These are phyloP conservation scores for Suillus bovinus DNA, from an alignment of 768 basidiomycete species.

Conservation along the genomic window DNA sequence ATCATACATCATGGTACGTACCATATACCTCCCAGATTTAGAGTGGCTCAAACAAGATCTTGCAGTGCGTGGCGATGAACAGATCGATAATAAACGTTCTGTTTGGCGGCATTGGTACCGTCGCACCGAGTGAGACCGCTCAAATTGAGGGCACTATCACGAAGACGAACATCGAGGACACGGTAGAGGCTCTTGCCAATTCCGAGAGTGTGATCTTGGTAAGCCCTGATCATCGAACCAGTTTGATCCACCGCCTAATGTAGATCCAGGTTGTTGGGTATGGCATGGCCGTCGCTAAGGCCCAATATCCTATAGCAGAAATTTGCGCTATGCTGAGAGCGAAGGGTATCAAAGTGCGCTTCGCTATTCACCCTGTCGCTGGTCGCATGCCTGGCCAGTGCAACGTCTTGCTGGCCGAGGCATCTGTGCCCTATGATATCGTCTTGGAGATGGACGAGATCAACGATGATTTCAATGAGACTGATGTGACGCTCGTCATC, in stretches of 20 bases:
- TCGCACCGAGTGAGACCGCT: slow-evolving; percentile 53
- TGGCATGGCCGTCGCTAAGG: slow-evolving; percentile 92
- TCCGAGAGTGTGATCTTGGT: slow-evolving; percentile 85
- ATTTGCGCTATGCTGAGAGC: slow-evolving; percentile 71
- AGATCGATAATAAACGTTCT: slow-evolving; percentile 82
- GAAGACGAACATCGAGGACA: slow-evolving; percentile 77
- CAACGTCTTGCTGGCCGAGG: slow-evolving; percentile 89
- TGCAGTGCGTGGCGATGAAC: slow-evolving; percentile 90
- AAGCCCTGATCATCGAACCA: slow-evolving; percentile 10
- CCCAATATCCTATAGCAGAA: slow-evolving; percentile 78
- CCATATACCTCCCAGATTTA: not conserved
- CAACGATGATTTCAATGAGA: slow-evolving; percentile 87
- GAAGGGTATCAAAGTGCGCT: slow-evolving; percentile 79
- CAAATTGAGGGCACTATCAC: slow-evolving; percentile 86
- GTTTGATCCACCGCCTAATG: slow-evolving; percentile 10
- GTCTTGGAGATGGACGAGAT: slow-evolving; percentile 95
- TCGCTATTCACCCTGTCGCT: slow-evolving; percentile 88
- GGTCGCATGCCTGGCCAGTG: slow-evolving; percentile 94
- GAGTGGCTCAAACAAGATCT: slow-evolving; percentile 4
- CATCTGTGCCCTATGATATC: slow-evolving; percentile 89
- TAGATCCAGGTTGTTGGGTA: slow-evolving; percentile 70
- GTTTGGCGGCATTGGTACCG: slow-evolving; percentile 79
- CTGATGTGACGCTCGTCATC: slow-evolving; percentile 88
- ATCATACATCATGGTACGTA: slow-evolving; percentile 85
- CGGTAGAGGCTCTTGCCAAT: slow-evolving; percentile 74